A percentile compares a stretch with the other conserved stretches of the same genome.
Evolutionary conservation across 768 basidiomycete genomes (phyloP).

Genomic region (Tubosaeta brunneosetosa): DNA sequence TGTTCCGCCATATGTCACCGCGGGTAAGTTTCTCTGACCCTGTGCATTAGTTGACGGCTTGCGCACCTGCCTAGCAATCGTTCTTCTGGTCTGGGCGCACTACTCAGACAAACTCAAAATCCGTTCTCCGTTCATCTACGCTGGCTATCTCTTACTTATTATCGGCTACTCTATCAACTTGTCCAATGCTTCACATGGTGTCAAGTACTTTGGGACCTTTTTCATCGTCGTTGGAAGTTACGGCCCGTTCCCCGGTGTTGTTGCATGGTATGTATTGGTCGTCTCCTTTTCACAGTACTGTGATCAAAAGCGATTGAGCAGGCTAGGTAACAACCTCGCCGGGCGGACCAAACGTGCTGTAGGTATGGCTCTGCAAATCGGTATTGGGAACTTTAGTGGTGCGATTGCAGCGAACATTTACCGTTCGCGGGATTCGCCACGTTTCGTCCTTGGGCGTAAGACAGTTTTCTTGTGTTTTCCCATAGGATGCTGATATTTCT

Average conservation of each 20-base stretch:
- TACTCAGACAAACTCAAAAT: conserved; percentile 53
- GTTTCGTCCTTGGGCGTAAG: conserved; percentile 43
- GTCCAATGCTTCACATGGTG: conserved; percentile 44
- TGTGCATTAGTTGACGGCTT: background rate
- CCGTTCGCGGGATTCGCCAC: conserved; percentile 52
- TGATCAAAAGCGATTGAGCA: no score
- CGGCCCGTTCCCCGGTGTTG: conserved; percentile 51
- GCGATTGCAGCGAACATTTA: conserved; percentile 64
- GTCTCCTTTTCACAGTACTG: conserved; percentile 1
- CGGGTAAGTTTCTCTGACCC: conserved; percentile 40
- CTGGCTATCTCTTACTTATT: conserved; percentile 45
- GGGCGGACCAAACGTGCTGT: conserved; percentile 69
- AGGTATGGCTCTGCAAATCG: conserved; percentile 56
- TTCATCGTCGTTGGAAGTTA: conserved; percentile 60
- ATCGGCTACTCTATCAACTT: conserved; percentile 65
- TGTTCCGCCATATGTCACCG: conserved; percentile 61
- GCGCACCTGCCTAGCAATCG: conserved; percentile 38
- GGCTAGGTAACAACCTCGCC: no score
- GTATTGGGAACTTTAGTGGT: conserved; percentile 59
- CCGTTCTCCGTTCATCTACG: conserved; percentile 56
- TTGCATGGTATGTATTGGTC: conserved; percentile 48
- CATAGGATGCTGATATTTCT: background rate
- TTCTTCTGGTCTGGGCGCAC: conserved; percentile 47
- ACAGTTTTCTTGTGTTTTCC: no score
- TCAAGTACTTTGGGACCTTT: conserved; percentile 72